Evolutionary conservation across 495 filamentous ascomycete genomes (phyloP).

Genomic region (Neurospora sp.): DNA sequence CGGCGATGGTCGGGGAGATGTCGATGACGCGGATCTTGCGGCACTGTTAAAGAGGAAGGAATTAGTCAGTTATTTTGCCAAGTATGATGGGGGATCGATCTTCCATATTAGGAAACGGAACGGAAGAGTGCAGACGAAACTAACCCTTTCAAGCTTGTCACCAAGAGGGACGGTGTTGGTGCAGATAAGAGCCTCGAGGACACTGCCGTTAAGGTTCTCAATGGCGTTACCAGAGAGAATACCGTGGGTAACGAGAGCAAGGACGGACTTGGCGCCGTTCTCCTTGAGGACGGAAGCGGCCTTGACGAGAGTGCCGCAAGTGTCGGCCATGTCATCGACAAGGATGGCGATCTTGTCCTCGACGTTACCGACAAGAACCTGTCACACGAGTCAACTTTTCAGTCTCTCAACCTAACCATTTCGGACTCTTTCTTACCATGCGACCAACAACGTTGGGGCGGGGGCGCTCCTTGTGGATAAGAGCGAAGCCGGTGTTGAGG

Average conservation of each 20-base stretch:
- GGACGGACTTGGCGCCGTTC: conserved; percentile 76
- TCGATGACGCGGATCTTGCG: conserved; percentile 82
- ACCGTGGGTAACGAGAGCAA: conserved; percentile 93
- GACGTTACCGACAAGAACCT: conserved; percentile 70
- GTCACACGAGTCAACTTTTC: not conserved
- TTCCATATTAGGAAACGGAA: not conserved
- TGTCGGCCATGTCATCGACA: conserved; percentile 79
- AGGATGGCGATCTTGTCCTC: conserved; percentile 49
- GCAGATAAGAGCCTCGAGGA: conserved; percentile 70
- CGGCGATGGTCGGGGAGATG: conserved; percentile 67
- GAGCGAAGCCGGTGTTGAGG: conserved; percentile 88
- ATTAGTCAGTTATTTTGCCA: not conserved
- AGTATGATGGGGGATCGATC: too few relatives aligned
- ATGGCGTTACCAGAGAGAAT: conserved; percentile 90
- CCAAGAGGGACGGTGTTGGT: conserved; percentile 94
- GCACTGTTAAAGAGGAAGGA: conserved; percentile 34
- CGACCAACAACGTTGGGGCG: conserved; percentile 90
- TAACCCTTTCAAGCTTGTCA: conserved; percentile 50
- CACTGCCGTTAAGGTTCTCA: conserved; percentile 76
- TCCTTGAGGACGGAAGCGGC: conserved; percentile 86
- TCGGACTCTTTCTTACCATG: conserved; percentile 72
- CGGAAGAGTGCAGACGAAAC: not conserved
- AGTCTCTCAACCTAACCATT: conserved; percentile 39
- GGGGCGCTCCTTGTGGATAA: conserved; percentile 97
- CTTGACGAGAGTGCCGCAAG: conserved; percentile 85